Base-by-base conservation (phyloP, 129 eudicot genomes). In the Flaveria sonorensis region DNA sequence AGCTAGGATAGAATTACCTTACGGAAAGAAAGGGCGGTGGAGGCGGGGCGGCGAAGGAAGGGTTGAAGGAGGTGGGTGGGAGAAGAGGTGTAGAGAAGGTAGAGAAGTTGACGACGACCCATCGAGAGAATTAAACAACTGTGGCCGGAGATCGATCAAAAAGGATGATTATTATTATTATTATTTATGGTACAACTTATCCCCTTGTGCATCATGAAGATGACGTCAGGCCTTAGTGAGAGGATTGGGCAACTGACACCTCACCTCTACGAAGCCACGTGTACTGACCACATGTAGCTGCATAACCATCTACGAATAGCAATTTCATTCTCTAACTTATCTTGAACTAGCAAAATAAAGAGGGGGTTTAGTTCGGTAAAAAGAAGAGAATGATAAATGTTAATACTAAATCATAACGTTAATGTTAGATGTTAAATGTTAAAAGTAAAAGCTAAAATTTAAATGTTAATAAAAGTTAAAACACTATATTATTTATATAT, bases 91-190 rank as follows among this genome's bases (percentile, higher is more conserved):
- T 74, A 81, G 53, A 81, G 84, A 74, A 74, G 84, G 80, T 81
- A 81, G 16, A 81, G 80, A 81, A 81, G 80, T 19, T 81, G 84
- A 62, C 84, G 84, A n/a, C 84, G 84, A 12, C 84, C 64, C 84
- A 81, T 3, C 21, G 43, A 19, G 62, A 47, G 12, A 62, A n/a
- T n/a, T n/a, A n/a, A n/a, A 28, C 4, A 2, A 56, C 10, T 9
- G 55, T 14, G 68, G 64, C 32, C 23, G 46, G 53, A 70, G n/a
- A 51, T 1, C 0, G 6, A 51, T 1, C 5, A 5, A 10, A 42
- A 30, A 52, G 45, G 46, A 32, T 10, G 30, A 46, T 5, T 16
- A 24, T 45, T 16, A 36, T 15, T 30, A 30, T 28, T 3, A 28
- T 28, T 28, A 66, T 52, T 20, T 63, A 32, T 30, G 48, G 13